phyloP scores from a whole-genome alignment of 73 alveolate genomes.

The Paramecium pentaurelia region DNA sequence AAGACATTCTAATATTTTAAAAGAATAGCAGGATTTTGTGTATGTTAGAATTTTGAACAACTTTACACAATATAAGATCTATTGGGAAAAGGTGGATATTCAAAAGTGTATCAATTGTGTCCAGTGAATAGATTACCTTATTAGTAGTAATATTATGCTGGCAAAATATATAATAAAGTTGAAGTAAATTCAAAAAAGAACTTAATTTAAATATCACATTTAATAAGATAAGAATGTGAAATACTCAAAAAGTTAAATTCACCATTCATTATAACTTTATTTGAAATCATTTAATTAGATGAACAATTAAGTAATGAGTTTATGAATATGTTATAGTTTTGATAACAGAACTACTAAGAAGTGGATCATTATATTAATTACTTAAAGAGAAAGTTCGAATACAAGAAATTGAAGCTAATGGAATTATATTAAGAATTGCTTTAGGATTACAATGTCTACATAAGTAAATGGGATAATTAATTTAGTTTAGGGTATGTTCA shows the following conservation, averaged over 20 bases:
- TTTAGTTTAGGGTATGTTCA: conserved; percentile 46
- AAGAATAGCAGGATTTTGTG: not conserved
- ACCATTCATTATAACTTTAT: not conserved
- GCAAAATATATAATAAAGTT: not conserved
- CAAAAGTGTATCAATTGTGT: not conserved
- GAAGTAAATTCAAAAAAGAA: not conserved
- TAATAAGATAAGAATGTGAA: not conserved
- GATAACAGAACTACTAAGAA: not conserved
- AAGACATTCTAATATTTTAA: not conserved
- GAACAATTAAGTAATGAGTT: not conserved
- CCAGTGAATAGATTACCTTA: not conserved
- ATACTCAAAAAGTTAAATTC: not conserved
- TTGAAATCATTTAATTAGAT: not conserved
- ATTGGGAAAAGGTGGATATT: conserved; percentile 30
- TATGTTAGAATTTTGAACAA: conserved; percentile 12
- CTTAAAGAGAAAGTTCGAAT: not conserved
- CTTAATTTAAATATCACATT: not conserved
- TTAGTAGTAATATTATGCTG: not conserved
- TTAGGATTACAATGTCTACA: not conserved
- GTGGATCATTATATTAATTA: not conserved
- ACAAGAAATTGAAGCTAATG: not conserved
- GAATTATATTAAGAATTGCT: not conserved
- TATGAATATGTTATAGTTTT: not conserved
- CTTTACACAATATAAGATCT: not conserved
- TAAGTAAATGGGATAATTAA: not conserved